phyloP scores from a whole-genome alignment of 2,329 filamentous ascomycete genomes.

The Allantophomopsis lycopodina region DNA sequence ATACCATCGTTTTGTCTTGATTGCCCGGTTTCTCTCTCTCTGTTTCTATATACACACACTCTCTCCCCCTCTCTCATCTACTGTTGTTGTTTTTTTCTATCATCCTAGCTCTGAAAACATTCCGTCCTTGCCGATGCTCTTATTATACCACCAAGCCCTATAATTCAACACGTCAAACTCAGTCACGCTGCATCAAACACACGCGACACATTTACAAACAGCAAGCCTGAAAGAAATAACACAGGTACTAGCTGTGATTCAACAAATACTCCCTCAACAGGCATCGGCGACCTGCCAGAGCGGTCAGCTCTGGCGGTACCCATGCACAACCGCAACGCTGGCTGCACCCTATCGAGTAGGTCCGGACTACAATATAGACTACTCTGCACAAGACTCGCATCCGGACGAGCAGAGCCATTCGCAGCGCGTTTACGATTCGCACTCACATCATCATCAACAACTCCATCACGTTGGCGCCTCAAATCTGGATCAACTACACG shows the following conservation, averaged over 20 bases:
- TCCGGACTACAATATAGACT: conserved; percentile 61
- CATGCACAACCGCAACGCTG: conserved; percentile 60
- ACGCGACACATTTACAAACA: conserved; percentile 7
- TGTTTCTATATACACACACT: too few species aligned
- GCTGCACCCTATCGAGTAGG: conserved; percentile 61
- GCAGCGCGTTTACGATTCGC: conserved; percentile 47
- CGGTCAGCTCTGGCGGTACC: conserved; percentile 65
- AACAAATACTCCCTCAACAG: conserved; percentile 30
- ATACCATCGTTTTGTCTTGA: too few species aligned
- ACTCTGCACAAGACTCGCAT: conserved; percentile 54
- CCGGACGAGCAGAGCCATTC: conserved; percentile 50
- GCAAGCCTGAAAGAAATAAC: conserved; percentile 3
- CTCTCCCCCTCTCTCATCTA: too few species aligned
- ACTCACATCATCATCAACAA: conserved; percentile 19
- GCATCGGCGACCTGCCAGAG: conserved; percentile 58
- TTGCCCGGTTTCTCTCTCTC: too few species aligned
- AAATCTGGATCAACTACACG: conserved; percentile 14
- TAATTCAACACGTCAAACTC: conserved; percentile 13
- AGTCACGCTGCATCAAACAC: conserved; percentile 12
- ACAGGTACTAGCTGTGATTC: conserved; percentile 13
- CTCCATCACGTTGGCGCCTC: conserved; percentile 17
- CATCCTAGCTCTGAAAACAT: background rate
- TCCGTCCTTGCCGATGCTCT: too few species aligned
- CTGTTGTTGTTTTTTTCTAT: background rate
- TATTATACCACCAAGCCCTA: conserved; percentile 8